Percentiles rank a stretch among this genome's conserved stretches.
Evolutionary conservation across 352 stramenopile species (phyloP).

Genomic region (Phytopythium litorale): DNA sequence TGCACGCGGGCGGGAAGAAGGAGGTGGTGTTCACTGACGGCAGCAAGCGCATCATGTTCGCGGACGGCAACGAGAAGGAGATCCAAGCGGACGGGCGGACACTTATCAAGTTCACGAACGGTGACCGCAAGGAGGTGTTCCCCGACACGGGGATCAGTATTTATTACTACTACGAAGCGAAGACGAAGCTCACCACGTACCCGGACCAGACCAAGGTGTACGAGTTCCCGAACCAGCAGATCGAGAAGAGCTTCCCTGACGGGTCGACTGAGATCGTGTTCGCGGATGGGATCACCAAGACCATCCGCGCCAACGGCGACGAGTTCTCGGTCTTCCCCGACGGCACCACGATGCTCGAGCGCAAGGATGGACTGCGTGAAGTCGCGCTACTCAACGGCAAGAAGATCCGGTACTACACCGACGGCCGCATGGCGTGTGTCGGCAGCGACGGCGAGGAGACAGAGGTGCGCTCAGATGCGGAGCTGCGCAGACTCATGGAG

Average conservation of each 20-base stretch:
- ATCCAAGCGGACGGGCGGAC: conserved; percentile 84
- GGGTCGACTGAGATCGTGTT: conserved; percentile 95
- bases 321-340: conserved; percentile 83
- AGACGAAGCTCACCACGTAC: conserved; percentile 94
- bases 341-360: conserved; percentile 79
- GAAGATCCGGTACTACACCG: conserved; percentile 68
- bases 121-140: conserved; percentile 93
- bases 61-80: conserved; percentile 94
- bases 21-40: conserved; percentile 58
- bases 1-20: conserved; percentile 52
- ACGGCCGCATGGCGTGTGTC: conserved; percentile 67
- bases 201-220: conserved; percentile 94
- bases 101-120: conserved; percentile 93
- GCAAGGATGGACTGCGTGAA: conserved; percentile 61
- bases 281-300: conserved; percentile 92
- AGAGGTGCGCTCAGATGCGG: conserved; percentile 54
- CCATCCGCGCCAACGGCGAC: conserved; percentile 64
- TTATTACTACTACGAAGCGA: conserved; percentile 92
- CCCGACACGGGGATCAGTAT: conserved; percentile 85
- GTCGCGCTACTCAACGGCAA: conserved; percentile 75
- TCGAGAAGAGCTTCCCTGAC: conserved; percentile 92
- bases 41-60: conserved; percentile 78
- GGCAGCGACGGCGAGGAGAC: conserved; percentile 39
- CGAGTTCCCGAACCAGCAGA: conserved; percentile 95
- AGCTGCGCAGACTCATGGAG: conserved; percentile 59